These are phyloP conservation scores for Dactylorhiza incarnata DNA, from an alignment of 106 monocot species.

Conservation along the genomic window DNA sequence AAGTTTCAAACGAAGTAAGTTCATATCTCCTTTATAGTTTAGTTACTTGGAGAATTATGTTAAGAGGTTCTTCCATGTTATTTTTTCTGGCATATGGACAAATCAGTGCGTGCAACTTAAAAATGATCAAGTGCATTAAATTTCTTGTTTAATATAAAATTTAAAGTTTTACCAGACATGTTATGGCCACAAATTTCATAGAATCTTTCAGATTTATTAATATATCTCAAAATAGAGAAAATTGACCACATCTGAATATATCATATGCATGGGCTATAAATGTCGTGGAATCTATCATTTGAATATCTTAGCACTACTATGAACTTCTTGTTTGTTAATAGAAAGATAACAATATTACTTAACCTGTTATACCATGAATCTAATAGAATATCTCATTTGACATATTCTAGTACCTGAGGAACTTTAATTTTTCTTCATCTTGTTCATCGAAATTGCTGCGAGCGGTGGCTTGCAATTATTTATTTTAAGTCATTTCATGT, in stretches of 20 bases:
- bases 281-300: not conserved
- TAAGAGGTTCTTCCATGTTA: not conserved
- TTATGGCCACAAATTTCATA: too few species aligned
- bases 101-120: not conserved
- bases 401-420: not conserved
- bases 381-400: not conserved
- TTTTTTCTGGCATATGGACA: not conserved
- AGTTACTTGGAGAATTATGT: not conserved
- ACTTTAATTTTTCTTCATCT: not conserved
- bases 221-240: not conserved
- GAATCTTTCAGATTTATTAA: too few species aligned
- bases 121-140: not conserved
- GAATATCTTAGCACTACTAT: not conserved
- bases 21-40: not conserved
- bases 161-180: too few species aligned
- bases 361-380: not conserved
- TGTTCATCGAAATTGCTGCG: not conserved
- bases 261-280: not conserved
- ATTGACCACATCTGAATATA: not conserved
- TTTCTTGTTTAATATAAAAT: not conserved
- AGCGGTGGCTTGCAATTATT: not conserved
- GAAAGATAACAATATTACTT: not conserved
- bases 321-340: not conserved
- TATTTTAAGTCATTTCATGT: not conserved
- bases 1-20: slow-evolving; percentile 74